A percentile compares a stretch with the other conserved stretches of the same genome.
Evolutionary conservation across 192 early-diverging fungal species (phyloP).

Genomic region (Rhizoclosmatium globosum): DNA sequence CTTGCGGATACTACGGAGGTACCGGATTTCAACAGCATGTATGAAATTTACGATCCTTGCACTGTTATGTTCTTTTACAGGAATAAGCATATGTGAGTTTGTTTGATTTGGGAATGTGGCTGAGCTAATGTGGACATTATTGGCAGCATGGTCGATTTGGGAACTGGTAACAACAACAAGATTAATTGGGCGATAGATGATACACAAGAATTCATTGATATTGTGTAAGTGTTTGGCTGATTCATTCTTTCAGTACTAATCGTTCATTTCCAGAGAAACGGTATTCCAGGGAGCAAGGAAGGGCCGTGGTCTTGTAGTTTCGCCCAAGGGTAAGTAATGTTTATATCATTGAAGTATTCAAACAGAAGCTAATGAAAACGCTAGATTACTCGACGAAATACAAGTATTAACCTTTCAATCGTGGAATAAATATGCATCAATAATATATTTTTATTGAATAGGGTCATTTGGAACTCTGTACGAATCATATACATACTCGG

Average conservation of each 20-base stretch:
- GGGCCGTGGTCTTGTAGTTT: slow-evolving; percentile 96
- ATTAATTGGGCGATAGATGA: slow-evolving; percentile 96
- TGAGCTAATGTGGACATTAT: no score
- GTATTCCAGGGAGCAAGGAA: slow-evolving; percentile 96
- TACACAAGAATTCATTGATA: slow-evolving; percentile 95
- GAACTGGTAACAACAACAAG: slow-evolving; percentile 99
- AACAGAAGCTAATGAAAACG: background rate
- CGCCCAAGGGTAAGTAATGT: slow-evolving; percentile 71
- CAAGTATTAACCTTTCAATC: slow-evolving; percentile 77
- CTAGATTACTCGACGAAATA: slow-evolving; percentile 93
- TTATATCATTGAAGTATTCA: background rate
- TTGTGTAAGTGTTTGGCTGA: slow-evolving; percentile 41
- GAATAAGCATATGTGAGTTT: slow-evolving; percentile 85
- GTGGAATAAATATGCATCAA: no score
- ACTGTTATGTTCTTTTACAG: slow-evolving; percentile 95
- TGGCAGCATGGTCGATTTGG: slow-evolving; percentile 88
- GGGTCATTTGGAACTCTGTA: no score
- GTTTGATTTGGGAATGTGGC: no score
- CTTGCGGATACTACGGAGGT: slow-evolving; percentile 95
- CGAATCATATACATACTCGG: no score
- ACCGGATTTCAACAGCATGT: slow-evolving; percentile 72
- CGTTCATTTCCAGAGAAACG: slow-evolving; percentile 52
- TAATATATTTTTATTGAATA: no score
- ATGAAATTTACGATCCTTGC: slow-evolving; percentile 85
- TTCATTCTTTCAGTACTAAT: slow-evolving; percentile 2